These are phyloP conservation scores for Onygenales sp. DNA, from an alignment of 2,329 filamentous ascomycete genomes.

Conservation along the genomic window DNA sequence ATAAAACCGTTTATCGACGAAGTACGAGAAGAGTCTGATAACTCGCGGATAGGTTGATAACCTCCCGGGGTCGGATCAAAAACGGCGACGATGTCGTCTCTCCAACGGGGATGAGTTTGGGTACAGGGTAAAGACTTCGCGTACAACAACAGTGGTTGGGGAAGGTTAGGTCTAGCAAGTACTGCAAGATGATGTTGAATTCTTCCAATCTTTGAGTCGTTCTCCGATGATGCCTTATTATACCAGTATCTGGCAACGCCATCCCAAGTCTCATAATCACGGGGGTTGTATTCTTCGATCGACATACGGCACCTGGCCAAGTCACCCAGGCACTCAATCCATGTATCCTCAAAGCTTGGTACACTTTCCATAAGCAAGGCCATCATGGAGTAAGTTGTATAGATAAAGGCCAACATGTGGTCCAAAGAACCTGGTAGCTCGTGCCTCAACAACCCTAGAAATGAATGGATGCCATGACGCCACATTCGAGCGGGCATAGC, in stretches of 20 bases:
- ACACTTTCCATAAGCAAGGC: conserved; percentile 79
- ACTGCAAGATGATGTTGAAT: conserved; percentile 82
- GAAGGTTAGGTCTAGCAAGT: conserved; percentile 46
- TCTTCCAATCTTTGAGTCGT: conserved; percentile 62
- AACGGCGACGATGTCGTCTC: conserved; percentile 41
- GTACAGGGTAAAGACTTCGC: conserved; percentile 47
- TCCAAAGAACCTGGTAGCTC: conserved; percentile 68
- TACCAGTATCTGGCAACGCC: conserved; percentile 77
- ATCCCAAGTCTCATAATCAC: conserved; percentile 72
- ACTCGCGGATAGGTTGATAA: no score
- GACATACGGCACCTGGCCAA: conserved; percentile 81
- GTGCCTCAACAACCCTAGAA: conserved; percentile 66
- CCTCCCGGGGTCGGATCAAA: no score
- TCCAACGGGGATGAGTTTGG: conserved; percentile 46
- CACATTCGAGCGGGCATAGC: conserved; percentile 92
- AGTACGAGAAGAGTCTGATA: conserved; percentile 8
- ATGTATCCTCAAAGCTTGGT: conserved; percentile 71
- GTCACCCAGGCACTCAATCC: conserved; percentile 89
- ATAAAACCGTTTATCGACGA: no score
- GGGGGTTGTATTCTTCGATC: conserved; percentile 71
- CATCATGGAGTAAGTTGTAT: conserved; percentile 84
- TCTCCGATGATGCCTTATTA: conserved; percentile 62
- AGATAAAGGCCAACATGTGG: conserved; percentile 86
- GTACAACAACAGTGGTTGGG: conserved; percentile 53
- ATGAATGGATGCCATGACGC: conserved; percentile 82